Evolutionary conservation across 352 stramenopile genomes (phyloP).

Genomic region (Phytopythium sindhum): DNA sequence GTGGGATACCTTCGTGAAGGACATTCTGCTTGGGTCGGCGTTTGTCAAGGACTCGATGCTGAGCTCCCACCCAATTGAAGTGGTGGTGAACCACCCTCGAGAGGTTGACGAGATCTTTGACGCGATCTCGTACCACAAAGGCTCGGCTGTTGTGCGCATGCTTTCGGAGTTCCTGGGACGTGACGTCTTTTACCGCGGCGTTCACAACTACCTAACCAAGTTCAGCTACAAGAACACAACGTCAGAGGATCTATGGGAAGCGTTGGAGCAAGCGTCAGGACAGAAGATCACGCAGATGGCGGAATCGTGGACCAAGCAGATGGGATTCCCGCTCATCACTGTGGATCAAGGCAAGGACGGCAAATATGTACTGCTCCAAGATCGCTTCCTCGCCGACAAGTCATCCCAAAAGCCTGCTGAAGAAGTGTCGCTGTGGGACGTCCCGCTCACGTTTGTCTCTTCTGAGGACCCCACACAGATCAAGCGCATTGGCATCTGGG

Average conservation of each 20-base stretch:
- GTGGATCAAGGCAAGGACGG: constrained; percentile 64
- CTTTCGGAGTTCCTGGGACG: constrained; percentile 66
- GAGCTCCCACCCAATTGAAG: constrained; percentile 93
- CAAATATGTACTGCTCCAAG: constrained; percentile 80
- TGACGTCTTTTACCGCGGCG: constrained; percentile 74
- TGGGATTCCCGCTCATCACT: constrained; percentile 92
- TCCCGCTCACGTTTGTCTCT: constrained; percentile 78
- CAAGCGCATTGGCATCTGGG: constrained; percentile 68
- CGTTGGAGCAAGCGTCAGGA: constrained; percentile 88
- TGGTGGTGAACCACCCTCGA: constrained; percentile 90
- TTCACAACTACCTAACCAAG: constrained; percentile 93
- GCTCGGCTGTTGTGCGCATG: constrained; percentile 70
- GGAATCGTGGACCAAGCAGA: constrained; percentile 92
- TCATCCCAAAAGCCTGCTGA: constrained; percentile 60
- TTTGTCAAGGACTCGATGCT: constrained; percentile 92
- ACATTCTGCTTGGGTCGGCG: constrained; percentile 64
- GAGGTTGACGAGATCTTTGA: constrained; percentile 99
- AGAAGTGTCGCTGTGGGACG: constrained; percentile 73
- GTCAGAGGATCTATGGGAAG: constrained; percentile 94
- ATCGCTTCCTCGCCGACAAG: constrained; percentile 92
- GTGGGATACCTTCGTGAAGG: constrained; percentile 94
- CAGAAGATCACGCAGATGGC: constrained; percentile 93
- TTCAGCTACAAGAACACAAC: constrained; percentile 95
- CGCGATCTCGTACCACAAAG: constrained; percentile 96
- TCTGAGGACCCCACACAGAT: constrained; percentile 36